Evolutionary conservation across 441 rosid species (phyloP).

Genomic region (Populus tomentosa): DNA sequence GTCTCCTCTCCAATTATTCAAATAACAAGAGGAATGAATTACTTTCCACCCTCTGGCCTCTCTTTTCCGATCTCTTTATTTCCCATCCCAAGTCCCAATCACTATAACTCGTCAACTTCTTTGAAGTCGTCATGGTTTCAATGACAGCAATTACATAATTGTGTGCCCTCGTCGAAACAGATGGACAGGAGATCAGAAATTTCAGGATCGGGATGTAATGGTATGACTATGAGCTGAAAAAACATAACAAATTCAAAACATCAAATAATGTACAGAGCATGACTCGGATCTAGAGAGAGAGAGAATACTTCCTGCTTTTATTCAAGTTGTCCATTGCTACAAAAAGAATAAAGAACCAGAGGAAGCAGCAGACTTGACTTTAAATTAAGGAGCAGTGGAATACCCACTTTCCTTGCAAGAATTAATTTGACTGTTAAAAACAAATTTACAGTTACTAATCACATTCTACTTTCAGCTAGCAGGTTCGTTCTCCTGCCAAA

Average conservation of each 20-base stretch:
- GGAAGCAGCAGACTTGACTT: constrained; percentile 40
- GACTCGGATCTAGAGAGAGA: not conserved
- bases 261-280: not conserved
- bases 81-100: too few relatives aligned
- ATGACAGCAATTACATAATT: too few relatives aligned
- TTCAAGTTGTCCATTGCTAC: constrained; percentile 35
- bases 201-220: too few relatives aligned
- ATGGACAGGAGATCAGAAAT: not conserved
- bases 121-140: too few relatives aligned
- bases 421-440: constrained; percentile 14
- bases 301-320: constrained; percentile 27
- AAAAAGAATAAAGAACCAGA: constrained; percentile 46
- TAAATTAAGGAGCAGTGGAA: constrained; percentile 21
- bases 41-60: too few relatives aligned
- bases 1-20: too few relatives aligned
- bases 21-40: too few relatives aligned
- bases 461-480: constrained; percentile 36
- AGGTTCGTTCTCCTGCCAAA: constrained; percentile 49
- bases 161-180: too few relatives aligned
- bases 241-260: not conserved
- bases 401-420: constrained; percentile 26
- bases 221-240: not conserved
- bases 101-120: too few relatives aligned
- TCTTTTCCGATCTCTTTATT: too few relatives aligned
- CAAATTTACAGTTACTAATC: constrained; percentile 39